phyloP scores from a whole-genome alignment of 202 grass and related monocot species.

The Schoenoplectus tabernaemontani region DNA sequence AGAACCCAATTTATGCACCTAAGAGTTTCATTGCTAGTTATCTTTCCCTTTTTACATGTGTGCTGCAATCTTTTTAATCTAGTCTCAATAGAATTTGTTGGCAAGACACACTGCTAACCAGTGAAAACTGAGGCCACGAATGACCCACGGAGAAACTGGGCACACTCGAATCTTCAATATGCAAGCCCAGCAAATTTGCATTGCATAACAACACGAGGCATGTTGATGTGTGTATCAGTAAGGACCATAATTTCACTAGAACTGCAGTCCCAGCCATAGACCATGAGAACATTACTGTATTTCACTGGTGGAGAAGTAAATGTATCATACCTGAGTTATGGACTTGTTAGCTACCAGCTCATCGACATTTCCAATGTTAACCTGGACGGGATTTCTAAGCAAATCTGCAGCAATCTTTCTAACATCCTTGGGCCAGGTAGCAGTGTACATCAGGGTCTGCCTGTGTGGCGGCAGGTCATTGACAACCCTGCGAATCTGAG shows the following conservation, averaged over 20 bases:
- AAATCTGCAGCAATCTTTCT: conserved; percentile 96
- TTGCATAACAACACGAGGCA: neutral
- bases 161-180: neutral
- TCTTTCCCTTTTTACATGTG: neutral
- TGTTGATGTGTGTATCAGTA: neutral
- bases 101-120: neutral
- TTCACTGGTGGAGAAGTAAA: neutral
- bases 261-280: neutral
- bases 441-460: conserved; percentile 98
- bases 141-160: neutral
- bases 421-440: conserved; percentile 96
- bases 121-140: neutral
- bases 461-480: conserved; percentile 69
- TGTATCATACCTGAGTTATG: conserved; percentile 67
- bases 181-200: neutral
- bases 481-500: conserved; percentile 93
- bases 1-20: neutral
- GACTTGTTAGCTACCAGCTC: conserved; percentile 97
- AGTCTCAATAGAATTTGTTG: neutral
- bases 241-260: neutral
- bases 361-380: conserved; percentile 86
- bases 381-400: conserved; percentile 82
- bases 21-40: neutral
- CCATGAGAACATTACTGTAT: neutral
- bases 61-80: neutral